phyloP scores from a whole-genome alignment of 805 yeast genomes.

The Brettanomyces sp. region DNA sequence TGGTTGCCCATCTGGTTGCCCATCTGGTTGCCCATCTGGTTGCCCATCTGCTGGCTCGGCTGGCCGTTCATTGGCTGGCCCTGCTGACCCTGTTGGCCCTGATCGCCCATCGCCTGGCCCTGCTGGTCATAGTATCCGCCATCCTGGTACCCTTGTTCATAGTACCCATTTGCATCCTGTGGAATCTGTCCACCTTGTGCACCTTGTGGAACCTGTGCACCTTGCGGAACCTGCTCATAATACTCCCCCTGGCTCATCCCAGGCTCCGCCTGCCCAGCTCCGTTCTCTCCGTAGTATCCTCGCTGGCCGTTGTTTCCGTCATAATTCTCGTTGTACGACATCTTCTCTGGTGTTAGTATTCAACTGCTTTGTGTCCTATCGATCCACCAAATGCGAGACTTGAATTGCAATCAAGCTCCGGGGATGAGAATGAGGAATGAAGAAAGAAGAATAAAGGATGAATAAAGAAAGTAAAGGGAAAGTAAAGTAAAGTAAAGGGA shows the following conservation, averaged over 20 bases:
- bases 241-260: slow-evolving; percentile 4
- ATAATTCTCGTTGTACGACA: slow-evolving; percentile 55
- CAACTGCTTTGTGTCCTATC: too few relatives aligned
- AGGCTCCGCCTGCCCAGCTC: slow-evolving; percentile 12
- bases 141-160: slow-evolving; percentile 27
- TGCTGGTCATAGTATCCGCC: slow-evolving; percentile 39
- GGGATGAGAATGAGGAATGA: not conserved
- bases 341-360: slow-evolving; percentile 10
- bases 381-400: too few relatives aligned
- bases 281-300: slow-evolving; percentile 25
- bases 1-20: slow-evolving; percentile 32
- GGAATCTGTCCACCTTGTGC: slow-evolving; percentile 1
- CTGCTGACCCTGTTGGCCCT: slow-evolving; percentile 12
- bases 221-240: slow-evolving; percentile 20
- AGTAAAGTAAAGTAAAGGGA: too few relatives aligned
- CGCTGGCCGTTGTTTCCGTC: slow-evolving; percentile 28
- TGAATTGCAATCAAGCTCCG: not conserved
- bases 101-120: too few relatives aligned
- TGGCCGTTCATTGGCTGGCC: slow-evolving; percentile 18
- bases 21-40: not conserved
- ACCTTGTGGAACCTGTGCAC: not conserved
- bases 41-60: slow-evolving; percentile 13
- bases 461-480: slow-evolving; percentile 2
- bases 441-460: not conserved
- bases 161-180: too few relatives aligned